Evolutionary conservation across 306 rosid genomes (phyloP), one percentile per base, ranked within the genome.

Genomic region (Astragalus glycyphyllos): DNA sequence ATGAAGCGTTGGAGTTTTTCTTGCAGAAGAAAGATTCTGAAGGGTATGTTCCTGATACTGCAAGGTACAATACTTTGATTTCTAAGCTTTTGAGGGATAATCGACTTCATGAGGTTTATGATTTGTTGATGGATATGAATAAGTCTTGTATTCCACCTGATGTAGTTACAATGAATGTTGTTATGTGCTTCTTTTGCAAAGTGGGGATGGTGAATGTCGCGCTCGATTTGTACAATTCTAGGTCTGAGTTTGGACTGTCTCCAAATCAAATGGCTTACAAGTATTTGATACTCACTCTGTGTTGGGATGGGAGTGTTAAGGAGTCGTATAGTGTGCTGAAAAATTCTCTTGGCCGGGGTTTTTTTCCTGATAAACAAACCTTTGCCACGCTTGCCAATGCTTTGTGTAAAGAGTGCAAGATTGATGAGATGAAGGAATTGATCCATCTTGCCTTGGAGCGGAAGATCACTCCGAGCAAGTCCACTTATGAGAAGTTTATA

Each of bases 121-220:
- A 88, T 78, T 76, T 93, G 76, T 71, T 93, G 66, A 78, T 75
- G 81, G 98, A 93, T 78, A 93, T 93, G 98, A 80, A 71, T 60
- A 89, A 93, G 48, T 50, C 58, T 20, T 46, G 65, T 60, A 77
- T 81, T 48, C 74, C 77, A 3, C 97, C 97, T 1, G 84, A 90
- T 72, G 44, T 26, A 68, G 77, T 83, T 50, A 88, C 98, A 65
- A 84, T 90, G 91, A 88, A 88, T 77, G 83, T 77, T 74, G 90
- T 79, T 17, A 58, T 88, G 79, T 90, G 94, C 77, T 90, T 90
- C 80, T 90, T 93, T 67, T 93, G 97, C 77, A 90, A 93, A 79
- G 87, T 75, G 4, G 97, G 97, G 59, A 84, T 90, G 96, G 73
- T 69, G 45, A 86, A 85, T 65, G 78, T 84, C 0, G 97, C 97